A percentile compares a stretch with the other conserved stretches of the same genome.
phyloP scores from a whole-genome alignment of 768 basidiomycete genomes.

The Naganishia friedmannii region DNA sequence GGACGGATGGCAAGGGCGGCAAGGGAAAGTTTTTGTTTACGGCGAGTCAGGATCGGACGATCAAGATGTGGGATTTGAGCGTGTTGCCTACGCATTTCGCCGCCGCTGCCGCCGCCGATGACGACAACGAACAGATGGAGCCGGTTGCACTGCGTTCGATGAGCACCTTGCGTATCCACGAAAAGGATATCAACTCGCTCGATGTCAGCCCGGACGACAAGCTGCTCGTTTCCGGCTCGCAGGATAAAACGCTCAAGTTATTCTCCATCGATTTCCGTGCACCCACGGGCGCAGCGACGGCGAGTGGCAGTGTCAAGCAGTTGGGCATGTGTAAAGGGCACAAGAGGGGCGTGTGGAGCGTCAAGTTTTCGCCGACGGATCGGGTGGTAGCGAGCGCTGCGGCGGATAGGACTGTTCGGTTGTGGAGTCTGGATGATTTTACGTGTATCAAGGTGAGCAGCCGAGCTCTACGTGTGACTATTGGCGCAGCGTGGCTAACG shows the following conservation, averaged over 20 bases:
- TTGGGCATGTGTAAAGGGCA: slow-evolving; percentile 91
- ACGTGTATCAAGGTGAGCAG: slow-evolving; percentile 67
- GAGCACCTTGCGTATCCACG: slow-evolving; percentile 84
- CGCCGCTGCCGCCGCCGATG: not conserved
- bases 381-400: slow-evolving; percentile 86
- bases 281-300: slow-evolving; percentile 45
- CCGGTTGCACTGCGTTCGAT: slow-evolving; percentile 66
- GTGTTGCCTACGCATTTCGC: slow-evolving; percentile 35
- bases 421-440: slow-evolving; percentile 93
- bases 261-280: slow-evolving; percentile 67
- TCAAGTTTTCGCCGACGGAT: slow-evolving; percentile 79
- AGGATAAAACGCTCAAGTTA: slow-evolving; percentile 90
- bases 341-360: slow-evolving; percentile 93
- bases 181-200: slow-evolving; percentile 96
- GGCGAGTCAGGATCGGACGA: slow-evolving; percentile 92
- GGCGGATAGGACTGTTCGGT: slow-evolving; percentile 87
- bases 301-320: slow-evolving; percentile 68
- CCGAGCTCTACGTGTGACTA: not conserved
- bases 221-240: slow-evolving; percentile 86
- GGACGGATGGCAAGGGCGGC: slow-evolving; percentile 29
- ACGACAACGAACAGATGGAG: slow-evolving; percentile 27
- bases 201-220: slow-evolving; percentile 87
- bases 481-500: not conserved
- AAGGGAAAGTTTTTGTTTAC: slow-evolving; percentile 74
- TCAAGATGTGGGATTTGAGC: slow-evolving; percentile 96